Evolutionary conservation across 257 asterid species (phyloP).

Genomic region (Striga asiatica): DNA sequence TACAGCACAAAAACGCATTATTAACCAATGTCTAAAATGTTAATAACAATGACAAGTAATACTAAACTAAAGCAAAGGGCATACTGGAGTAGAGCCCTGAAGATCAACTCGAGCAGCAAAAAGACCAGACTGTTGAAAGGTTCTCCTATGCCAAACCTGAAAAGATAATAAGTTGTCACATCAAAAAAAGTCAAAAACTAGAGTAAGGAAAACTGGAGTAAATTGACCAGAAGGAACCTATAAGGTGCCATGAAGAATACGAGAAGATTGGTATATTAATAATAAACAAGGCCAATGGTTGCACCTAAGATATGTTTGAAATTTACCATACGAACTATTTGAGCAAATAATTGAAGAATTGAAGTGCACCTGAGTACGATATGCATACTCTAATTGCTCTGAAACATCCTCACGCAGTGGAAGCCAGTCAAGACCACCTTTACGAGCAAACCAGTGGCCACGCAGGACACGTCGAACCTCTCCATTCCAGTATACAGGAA

Average conservation of each 20-base stretch:
- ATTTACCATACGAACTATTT: conserved; percentile 9
- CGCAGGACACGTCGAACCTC: conserved; percentile 80
- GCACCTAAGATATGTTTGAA: neutral
- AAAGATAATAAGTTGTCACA: neutral
- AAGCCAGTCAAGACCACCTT: conserved; percentile 92
- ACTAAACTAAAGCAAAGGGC: conserved; percentile 16
- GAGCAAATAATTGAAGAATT: conserved; percentile 6
- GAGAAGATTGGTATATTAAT: conserved; percentile 1
- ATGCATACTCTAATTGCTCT: conserved; percentile 94
- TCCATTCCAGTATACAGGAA: conserved; percentile 96
- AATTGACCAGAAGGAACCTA: conserved; percentile 10
- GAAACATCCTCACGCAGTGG: conserved; percentile 93
- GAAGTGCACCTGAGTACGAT: conserved; percentile 48
- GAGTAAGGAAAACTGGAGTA: neutral
- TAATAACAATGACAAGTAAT: conserved; percentile 1
- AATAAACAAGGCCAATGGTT: neutral
- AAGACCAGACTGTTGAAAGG: conserved; percentile 94
- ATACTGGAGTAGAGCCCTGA: conserved; percentile 84
- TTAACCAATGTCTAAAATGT: neutral
- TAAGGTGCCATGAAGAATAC: neutral
- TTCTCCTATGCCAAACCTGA: conserved; percentile 95
- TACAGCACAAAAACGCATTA: conserved; percentile 20
- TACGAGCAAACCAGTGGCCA: conserved; percentile 99
- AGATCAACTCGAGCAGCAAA: conserved; percentile 98
- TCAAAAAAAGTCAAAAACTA: neutral